phyloP scores from a whole-genome alignment of 768 basidiomycete species.

The Calvatia gigantea region DNA sequence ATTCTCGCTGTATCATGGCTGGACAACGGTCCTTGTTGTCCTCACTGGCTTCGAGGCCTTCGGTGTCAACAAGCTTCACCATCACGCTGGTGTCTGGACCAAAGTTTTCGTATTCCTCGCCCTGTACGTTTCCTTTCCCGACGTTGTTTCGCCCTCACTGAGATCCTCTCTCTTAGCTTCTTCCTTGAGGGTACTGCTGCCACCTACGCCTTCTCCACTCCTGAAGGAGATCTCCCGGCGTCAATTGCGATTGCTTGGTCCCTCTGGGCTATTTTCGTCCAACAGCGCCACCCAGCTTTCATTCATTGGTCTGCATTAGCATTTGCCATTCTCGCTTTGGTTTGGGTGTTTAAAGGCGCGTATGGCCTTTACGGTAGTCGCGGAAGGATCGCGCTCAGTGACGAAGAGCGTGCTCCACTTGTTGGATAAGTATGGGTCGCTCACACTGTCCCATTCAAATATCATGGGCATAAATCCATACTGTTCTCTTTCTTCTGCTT shows the following conservation, averaged over 20 bases:
- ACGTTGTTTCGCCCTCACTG: neutral
- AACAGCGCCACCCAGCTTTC: conserved; percentile 65
- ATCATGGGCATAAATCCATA: neutral
- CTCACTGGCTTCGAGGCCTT: conserved; percentile 87
- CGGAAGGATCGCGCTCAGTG: conserved; percentile 60
- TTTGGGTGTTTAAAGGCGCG: conserved; percentile 81
- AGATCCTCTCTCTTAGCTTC: conserved; percentile 43
- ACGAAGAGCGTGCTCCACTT: conserved; percentile 88
- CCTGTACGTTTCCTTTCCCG: conserved; percentile 46
- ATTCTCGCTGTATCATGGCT: conserved; percentile 94
- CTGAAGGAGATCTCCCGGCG: conserved; percentile 90
- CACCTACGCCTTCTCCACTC: conserved; percentile 90
- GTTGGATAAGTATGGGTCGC: conserved; percentile 33
- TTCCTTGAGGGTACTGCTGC: conserved; percentile 91
- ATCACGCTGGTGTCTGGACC: conserved; percentile 81
- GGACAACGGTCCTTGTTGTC: conserved; percentile 82
- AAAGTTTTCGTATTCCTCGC: conserved; percentile 94
- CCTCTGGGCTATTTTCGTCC: conserved; percentile 89
- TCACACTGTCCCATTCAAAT: neutral
- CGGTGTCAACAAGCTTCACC: conserved; percentile 66
- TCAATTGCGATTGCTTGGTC: conserved; percentile 90
- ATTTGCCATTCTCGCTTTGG: conserved; percentile 78
- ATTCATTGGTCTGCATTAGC: conserved; percentile 89
- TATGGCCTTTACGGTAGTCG: conserved; percentile 51
- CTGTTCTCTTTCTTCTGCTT: neutral